Evolutionary conservation across 2,329 filamentous ascomycete species (phyloP), one percentile per base, ranked within the genome.

Genomic region (Diaporthe helianthi): DNA sequence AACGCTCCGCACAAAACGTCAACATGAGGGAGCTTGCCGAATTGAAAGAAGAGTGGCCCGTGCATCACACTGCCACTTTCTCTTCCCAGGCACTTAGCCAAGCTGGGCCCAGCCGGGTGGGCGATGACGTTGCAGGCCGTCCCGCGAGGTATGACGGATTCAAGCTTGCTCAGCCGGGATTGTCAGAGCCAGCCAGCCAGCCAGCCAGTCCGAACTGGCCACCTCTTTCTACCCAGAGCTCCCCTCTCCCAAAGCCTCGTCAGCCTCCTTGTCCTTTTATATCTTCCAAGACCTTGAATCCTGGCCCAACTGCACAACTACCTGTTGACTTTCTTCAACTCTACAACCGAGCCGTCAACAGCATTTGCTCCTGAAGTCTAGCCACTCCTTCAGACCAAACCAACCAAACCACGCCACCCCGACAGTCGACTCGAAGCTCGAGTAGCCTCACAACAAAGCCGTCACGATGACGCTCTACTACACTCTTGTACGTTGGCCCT

Each of bases 391-490:
- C n/a, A n/a, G n/a, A n/a, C n/a, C n/a, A 19, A 29, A 31, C 64
- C 12, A 47, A 33, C 61, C 36, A 38, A 17, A 4, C 36, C 13
- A 38, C 36, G n/a, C 41, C 22, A 52, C 13, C 26, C 26, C 61
- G 38, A n/a, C 29, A 53, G 26, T n/a, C 24, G 24, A 26, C 24
- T 33, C 44, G 51, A 60, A 69, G 58, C 65, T 66, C 31, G 44
- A 49, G n/a, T 4, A 38, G 47, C 63, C 44, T 67, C 49, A 15
- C 64, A 52, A 63, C 29, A 63, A 38, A 38, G 46, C 55, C 68
- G 75, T 77, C 80, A 85, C 76, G 67, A 87, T 87, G 85, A 87
- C 85, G 79, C 85, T 87, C 78, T 87, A 87, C 81, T 87, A 86
- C 80, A 85, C 82, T 70, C 79, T 87, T 72, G 85, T 86, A 79